Conservation (phyloP, 1,284 basidiomycete species). For the Ganoderma leucocontextum region DNA sequence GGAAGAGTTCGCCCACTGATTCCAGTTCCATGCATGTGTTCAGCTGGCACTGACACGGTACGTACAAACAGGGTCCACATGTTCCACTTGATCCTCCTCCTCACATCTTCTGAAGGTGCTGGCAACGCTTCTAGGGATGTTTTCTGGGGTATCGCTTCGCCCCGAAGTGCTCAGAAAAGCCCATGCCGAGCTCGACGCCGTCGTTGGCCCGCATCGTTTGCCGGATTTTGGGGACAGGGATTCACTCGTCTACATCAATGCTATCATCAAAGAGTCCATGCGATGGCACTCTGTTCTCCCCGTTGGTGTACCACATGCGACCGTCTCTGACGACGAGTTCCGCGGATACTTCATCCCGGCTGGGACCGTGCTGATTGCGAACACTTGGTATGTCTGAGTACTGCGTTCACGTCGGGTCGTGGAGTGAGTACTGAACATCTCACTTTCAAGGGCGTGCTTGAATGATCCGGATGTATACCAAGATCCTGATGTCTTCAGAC, state of each 20-base stretch:
- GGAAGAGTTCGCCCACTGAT: background rate
- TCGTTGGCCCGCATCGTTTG: constrained; percentile 41
- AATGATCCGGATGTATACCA: constrained; percentile 45
- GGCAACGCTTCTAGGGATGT: constrained; percentile 18
- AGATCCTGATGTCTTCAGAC: constrained; percentile 45
- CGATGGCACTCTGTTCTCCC: constrained; percentile 17
- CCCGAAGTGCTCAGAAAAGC: constrained; percentile 42
- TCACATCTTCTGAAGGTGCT: background rate
- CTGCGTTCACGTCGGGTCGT: background rate
- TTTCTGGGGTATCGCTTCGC: constrained; percentile 38
- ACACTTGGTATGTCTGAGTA: constrained; percentile 24
- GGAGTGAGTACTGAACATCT: background rate
- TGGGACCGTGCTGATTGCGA: constrained; percentile 27
- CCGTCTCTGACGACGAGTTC: constrained; percentile 6
- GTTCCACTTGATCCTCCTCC: too few species aligned
- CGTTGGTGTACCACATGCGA: constrained; percentile 10
- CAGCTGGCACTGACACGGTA: constrained; percentile 30
- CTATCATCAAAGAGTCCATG: constrained; percentile 43
- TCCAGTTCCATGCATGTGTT: background rate
- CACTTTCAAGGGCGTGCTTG: constrained; percentile 23
- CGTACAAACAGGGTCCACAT: background rate
- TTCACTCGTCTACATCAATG: constrained; percentile 42
- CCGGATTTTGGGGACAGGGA: constrained; percentile 42
- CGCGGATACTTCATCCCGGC: constrained; percentile 30
- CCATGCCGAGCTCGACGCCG: constrained; percentile 43